phyloP scores from a whole-genome alignment of 2,329 filamentous ascomycete genomes.

The Incumbomyces delicatus region DNA sequence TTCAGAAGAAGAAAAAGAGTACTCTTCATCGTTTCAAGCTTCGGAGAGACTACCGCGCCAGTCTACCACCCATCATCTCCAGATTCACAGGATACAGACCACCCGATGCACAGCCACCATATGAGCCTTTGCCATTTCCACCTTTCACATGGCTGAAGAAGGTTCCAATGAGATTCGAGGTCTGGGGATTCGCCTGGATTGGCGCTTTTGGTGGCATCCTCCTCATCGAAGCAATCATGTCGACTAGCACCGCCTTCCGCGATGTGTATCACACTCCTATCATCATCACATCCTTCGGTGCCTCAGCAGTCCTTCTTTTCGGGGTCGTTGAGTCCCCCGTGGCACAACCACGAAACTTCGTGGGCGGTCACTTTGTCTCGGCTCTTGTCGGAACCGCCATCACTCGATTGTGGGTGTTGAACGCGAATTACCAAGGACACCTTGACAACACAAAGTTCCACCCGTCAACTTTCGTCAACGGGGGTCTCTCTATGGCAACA shows the following conservation, averaged over 20 bases:
- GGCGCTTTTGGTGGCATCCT: slow-evolving; percentile 13
- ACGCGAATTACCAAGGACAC: slow-evolving; percentile 23
- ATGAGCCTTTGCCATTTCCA: slow-evolving; percentile 10
- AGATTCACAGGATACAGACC: slow-evolving; percentile 9
- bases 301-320: slow-evolving; percentile 26
- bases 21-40: slow-evolving; percentile 4
- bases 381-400: slow-evolving; percentile 25
- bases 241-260: slow-evolving; percentile 13
- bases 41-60: slow-evolving; percentile 6
- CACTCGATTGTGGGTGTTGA: slow-evolving; percentile 26
- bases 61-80: slow-evolving; percentile 7
- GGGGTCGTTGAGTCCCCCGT: slow-evolving; percentile 26
- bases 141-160: slow-evolving; percentile 9
- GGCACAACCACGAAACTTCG: slow-evolving; percentile 25
- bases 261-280: slow-evolving; percentile 13
- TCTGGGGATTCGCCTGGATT: slow-evolving; percentile 11
- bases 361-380: slow-evolving; percentile 27
- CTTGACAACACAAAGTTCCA: slow-evolving; percentile 17
- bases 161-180: slow-evolving; percentile 27
- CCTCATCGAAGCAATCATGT: slow-evolving; percentile 14
- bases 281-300: slow-evolving; percentile 20
- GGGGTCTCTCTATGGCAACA: slow-evolving; percentile 22
- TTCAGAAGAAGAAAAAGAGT: neutral
- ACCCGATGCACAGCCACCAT: slow-evolving; percentile 6
- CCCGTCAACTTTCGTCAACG: slow-evolving; percentile 21